phyloP scores from a whole-genome alignment of 371 early-diverging fungal genomes.

The Mortierella sp. region DNA sequence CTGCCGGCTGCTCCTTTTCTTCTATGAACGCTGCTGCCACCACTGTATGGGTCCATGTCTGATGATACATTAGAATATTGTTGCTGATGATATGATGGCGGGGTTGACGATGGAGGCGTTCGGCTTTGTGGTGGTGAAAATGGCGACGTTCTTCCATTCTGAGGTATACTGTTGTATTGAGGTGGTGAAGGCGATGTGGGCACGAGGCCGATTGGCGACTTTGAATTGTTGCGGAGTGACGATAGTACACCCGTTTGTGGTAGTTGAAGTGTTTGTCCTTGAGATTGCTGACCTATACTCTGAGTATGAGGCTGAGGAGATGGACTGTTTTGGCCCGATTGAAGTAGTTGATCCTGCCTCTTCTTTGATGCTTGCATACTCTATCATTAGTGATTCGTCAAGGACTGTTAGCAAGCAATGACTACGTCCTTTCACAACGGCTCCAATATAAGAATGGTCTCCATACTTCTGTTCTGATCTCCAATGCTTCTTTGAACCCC shows the following conservation, averaged over 20 bases:
- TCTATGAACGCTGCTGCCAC: slow-evolving; percentile 38
- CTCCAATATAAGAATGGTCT: not conserved
- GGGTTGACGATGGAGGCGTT: slow-evolving; percentile 19
- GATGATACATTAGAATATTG: slow-evolving; percentile 23
- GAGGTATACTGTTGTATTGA: slow-evolving; percentile 46
- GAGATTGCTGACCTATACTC: not conserved
- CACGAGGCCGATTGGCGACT: slow-evolving; percentile 50
- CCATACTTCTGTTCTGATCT: slow-evolving; percentile 82
- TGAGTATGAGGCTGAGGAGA: slow-evolving; percentile 50
- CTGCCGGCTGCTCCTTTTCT: slow-evolving; percentile 27
- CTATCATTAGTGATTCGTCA: slow-evolving; percentile 28
- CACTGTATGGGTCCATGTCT: slow-evolving; percentile 37
- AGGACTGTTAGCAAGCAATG: too few species aligned
- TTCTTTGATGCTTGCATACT: slow-evolving; percentile 75
- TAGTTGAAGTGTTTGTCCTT: slow-evolving; percentile 13
- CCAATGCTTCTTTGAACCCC: slow-evolving; percentile 92
- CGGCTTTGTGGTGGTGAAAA: slow-evolving; percentile 39
- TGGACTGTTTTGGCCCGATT: slow-evolving; percentile 9
- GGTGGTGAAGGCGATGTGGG: slow-evolving; percentile 39
- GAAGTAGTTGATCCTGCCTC: slow-evolving; percentile 64
- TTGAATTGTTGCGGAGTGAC: slow-evolving; percentile 53
- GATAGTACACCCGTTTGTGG: slow-evolving; percentile 40
- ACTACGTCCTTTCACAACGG: too few species aligned
- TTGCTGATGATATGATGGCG: slow-evolving; percentile 10
- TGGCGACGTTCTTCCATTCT: slow-evolving; percentile 61